These are phyloP conservation scores for Ogataea nitratoaversa DNA, from an alignment of 805 yeast genomes.

Conservation along the genomic window DNA sequence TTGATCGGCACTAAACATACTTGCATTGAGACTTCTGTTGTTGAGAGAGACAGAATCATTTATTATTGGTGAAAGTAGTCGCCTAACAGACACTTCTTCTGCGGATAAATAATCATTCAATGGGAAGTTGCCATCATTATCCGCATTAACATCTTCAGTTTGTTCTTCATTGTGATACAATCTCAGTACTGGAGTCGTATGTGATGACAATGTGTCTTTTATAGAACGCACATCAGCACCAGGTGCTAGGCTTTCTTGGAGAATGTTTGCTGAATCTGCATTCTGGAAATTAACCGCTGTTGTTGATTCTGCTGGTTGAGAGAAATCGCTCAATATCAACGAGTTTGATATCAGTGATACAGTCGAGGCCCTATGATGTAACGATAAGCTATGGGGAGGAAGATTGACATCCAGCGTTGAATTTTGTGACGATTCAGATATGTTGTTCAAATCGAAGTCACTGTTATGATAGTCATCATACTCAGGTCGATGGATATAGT, in stretches of 20 bases:
- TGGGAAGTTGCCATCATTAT: neutral
- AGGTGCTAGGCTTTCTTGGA: too few species aligned
- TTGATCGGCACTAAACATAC: slow-evolving; percentile 18
- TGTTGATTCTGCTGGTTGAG: slow-evolving; percentile 28
- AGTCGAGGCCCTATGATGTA: slow-evolving; percentile 16
- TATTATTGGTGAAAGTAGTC: slow-evolving; percentile 4
- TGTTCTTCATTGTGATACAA: neutral
- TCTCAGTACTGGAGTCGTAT: neutral
- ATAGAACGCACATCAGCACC: neutral
- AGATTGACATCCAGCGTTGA: neutral
- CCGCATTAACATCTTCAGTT: neutral
- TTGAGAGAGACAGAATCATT: slow-evolving; percentile 6
- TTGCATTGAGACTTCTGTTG: slow-evolving; percentile 19
- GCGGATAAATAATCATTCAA: neutral
- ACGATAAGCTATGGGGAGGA: neutral
- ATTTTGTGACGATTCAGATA: neutral
- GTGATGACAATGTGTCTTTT: neutral
- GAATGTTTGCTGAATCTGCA: slow-evolving; percentile 8
- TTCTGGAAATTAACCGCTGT: slow-evolving; percentile 28
- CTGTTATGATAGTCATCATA: slow-evolving; percentile 4
- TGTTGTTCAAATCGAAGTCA: slow-evolving; percentile 1
- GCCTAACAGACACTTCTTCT: slow-evolving; percentile 2
- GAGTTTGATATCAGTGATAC: slow-evolving; percentile 19
- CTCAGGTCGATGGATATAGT: slow-evolving; percentile 17
- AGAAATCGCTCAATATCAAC: slow-evolving; percentile 13